phyloP scores from a whole-genome alignment of 345 rosid species.

The Euphorbia pulcherrima region DNA sequence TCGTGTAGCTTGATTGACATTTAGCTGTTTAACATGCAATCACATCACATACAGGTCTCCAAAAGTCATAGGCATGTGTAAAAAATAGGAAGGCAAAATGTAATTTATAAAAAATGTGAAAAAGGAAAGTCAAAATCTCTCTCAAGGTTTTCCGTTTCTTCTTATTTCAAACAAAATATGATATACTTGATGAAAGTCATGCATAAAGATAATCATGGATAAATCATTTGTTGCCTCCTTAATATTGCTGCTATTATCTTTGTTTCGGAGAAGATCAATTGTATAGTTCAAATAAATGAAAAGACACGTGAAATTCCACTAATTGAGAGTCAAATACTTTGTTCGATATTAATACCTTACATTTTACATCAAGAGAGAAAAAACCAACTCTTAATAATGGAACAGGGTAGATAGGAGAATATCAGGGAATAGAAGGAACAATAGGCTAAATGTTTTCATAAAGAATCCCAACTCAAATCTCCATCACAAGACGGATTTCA shows the following conservation, averaged over 20 bases:
- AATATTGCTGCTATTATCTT: background rate
- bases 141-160: background rate
- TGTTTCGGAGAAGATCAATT: background rate
- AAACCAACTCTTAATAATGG: background rate
- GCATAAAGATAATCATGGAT: background rate
- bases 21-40: slow-evolving; percentile 44
- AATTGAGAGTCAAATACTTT: background rate
- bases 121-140: background rate
- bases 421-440: background rate
- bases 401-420: background rate
- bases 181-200: background rate
- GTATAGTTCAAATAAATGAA: background rate
- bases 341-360: background rate
- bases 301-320: background rate
- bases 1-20: slow-evolving; percentile 85
- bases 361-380: background rate
- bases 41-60: slow-evolving; percentile 1
- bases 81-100: background rate
- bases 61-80: background rate
- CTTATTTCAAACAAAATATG: background rate
- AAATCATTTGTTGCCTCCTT: background rate
- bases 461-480: background rate
- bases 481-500: background rate
- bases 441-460: background rate
- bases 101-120: background rate